Percentiles rank a stretch among this genome's conserved stretches.
Evolutionary conservation across 2,329 filamentous ascomycete species (phyloP).

Genomic region (Hypomyces perniciosus): DNA sequence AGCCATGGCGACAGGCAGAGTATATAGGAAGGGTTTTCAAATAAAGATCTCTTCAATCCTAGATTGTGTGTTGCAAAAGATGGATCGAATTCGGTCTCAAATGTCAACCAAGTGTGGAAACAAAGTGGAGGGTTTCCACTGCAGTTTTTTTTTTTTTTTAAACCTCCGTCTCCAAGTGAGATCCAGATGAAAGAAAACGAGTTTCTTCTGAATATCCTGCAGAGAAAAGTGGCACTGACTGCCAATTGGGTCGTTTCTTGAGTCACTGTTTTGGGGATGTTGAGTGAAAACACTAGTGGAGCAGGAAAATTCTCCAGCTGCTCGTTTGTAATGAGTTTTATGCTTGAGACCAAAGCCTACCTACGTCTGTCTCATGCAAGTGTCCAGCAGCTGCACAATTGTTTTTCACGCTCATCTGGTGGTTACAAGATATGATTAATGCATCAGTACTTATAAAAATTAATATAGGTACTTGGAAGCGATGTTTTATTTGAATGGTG

Average conservation of each 20-base stretch:
- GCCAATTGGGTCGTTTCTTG: neutral
- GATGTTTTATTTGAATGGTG: too few species aligned
- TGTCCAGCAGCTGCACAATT: too few species aligned
- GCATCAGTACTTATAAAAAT: too few species aligned
- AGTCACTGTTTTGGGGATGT: neutral
- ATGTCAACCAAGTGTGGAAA: too few species aligned
- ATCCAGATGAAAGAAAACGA: too few species aligned
- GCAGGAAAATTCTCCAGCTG: neutral
- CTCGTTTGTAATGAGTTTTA: neutral
- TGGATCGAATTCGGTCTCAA: too few species aligned
- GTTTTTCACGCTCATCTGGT: too few species aligned
- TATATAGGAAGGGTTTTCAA: neutral
- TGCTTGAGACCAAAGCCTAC: neutral
- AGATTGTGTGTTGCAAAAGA: neutral
- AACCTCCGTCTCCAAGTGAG: too few species aligned
- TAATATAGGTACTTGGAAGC: too few species aligned
- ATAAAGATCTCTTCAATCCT: neutral
- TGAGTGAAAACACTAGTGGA: conserved; percentile 4
- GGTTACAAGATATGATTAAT: too few species aligned
- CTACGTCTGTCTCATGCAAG: neutral
- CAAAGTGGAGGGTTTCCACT: too few species aligned
- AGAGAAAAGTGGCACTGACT: neutral
- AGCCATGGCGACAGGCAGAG: conserved; percentile 19
- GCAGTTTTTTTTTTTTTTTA: too few species aligned
- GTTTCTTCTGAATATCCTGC: neutral